Evolutionary conservation across 2,329 filamentous ascomycete species (phyloP).

Genomic region (Trichoderma sp.): DNA sequence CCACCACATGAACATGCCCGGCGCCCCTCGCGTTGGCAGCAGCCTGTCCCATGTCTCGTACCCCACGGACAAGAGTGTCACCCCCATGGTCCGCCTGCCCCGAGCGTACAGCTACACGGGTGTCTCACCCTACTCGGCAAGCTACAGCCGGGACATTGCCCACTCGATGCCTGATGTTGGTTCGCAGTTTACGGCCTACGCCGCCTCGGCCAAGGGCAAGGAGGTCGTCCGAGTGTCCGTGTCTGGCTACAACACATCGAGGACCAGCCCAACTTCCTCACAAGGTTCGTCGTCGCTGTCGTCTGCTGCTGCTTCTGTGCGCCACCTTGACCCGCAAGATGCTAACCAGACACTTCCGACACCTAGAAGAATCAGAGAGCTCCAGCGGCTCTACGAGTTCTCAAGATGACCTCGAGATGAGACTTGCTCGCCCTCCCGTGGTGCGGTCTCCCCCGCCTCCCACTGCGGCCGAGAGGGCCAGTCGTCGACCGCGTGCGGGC

Average conservation of each 20-base stretch:
- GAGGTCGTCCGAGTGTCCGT: constrained; percentile 37
- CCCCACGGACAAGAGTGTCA: constrained; percentile 41
- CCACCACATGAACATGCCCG: constrained; percentile 39
- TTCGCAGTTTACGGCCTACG: constrained; percentile 25
- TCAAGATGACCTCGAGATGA: constrained; percentile 43
- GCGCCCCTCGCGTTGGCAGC: constrained; percentile 47
- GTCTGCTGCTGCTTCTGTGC: not conserved
- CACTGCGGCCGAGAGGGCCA: constrained; percentile 6
- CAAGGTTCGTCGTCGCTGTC: constrained; percentile 32
- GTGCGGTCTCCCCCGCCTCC: not conserved
- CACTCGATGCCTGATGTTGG: constrained; percentile 31
- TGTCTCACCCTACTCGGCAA: constrained; percentile 33
- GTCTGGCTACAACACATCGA: constrained; percentile 33
- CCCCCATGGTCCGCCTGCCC: constrained; percentile 40
- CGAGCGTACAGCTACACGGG: constrained; percentile 45
- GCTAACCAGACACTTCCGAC: constrained; percentile 15
- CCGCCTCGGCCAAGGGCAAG: constrained; percentile 42
- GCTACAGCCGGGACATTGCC: constrained; percentile 32
- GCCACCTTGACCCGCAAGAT: not conserved
- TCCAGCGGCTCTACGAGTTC: constrained; percentile 40
- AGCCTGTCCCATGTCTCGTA: constrained; percentile 48
- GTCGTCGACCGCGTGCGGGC: constrained; percentile 30
- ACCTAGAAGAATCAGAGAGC: constrained; percentile 31
- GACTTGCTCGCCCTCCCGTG: constrained; percentile 24
- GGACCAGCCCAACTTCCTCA: constrained; percentile 39